Evolutionary conservation across 2,329 filamentous ascomycete genomes (phyloP).

Genomic region (Epichloe coenophiala): DNA sequence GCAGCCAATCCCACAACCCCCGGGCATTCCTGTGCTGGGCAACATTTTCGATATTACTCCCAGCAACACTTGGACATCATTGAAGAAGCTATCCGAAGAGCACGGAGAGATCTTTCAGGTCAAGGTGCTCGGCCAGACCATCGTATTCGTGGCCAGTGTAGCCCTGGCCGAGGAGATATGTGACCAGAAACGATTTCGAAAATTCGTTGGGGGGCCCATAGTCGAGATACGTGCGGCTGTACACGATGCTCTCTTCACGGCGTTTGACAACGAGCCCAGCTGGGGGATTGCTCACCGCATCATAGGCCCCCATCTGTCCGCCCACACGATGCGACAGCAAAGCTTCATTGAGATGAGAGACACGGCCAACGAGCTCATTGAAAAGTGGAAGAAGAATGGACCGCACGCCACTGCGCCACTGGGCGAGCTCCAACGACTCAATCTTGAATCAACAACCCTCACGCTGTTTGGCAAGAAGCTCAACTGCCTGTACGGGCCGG

Average conservation of each 20-base stretch:
- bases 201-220: conserved; percentile 39
- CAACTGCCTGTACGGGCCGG: conserved; percentile 30
- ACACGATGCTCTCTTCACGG: conserved; percentile 39
- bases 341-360: conserved; percentile 34
- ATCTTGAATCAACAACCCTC: conserved; percentile 36
- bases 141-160: conserved; percentile 32
- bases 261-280: conserved; percentile 31
- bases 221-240: conserved; percentile 37
- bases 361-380: conserved; percentile 33
- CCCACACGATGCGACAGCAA: conserved; percentile 16
- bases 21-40: conserved; percentile 22
- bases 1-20: conserved; percentile 21
- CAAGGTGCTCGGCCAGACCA: conserved; percentile 19
- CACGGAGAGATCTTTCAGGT: conserved; percentile 26
- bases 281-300: conserved; percentile 42
- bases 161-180: conserved; percentile 37
- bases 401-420: conserved; percentile 28
- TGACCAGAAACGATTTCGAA: conserved; percentile 39
- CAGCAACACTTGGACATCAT: conserved; percentile 22
- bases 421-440: conserved; percentile 37
- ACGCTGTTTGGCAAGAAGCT: conserved; percentile 38
- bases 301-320: conserved; percentile 30
- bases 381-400: conserved; percentile 29
- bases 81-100: conserved; percentile 22
- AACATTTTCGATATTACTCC: conserved; percentile 23